Evolutionary conservation across 2,329 filamentous ascomycete genomes (phyloP).

Genomic region (Talaromyces sp.): DNA sequence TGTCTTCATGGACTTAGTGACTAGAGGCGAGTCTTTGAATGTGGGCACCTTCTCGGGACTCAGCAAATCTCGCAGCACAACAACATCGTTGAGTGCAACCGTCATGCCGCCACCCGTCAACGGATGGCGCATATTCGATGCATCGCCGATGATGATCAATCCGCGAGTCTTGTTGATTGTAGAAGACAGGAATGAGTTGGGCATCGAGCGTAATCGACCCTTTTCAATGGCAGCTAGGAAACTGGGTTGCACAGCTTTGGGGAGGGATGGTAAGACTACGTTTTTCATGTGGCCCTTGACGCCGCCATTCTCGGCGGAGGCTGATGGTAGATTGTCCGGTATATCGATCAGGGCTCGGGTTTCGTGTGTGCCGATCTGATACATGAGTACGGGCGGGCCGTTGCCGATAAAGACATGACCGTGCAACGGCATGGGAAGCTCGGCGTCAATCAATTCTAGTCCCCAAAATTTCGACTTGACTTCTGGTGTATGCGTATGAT

Average conservation of each 20-base stretch:
- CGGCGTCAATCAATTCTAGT: conserved; percentile 83
- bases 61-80: conserved; percentile 71
- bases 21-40: conserved; percentile 62
- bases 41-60: conserved; percentile 64
- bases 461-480: conserved; percentile 88
- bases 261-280: conserved; percentile 73
- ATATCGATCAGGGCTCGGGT: conserved; percentile 88
- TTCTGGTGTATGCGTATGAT: conserved; percentile 63
- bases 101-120: conserved; percentile 98
- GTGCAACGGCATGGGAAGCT: conserved; percentile 68
- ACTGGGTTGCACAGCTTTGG: conserved; percentile 64
- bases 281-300: conserved; percentile 80
- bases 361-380: conserved; percentile 95
- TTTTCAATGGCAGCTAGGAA: conserved; percentile 73
- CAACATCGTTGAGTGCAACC: conserved; percentile 88
- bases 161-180: conserved; percentile 67
- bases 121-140: conserved; percentile 99
- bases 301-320: conserved; percentile 70
- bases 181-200: conserved; percentile 88
- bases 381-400: conserved; percentile 76
- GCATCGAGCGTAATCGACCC: conserved; percentile 83
- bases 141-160: conserved; percentile 81
- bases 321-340: conserved; percentile 70
- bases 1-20: conserved; percentile 63
- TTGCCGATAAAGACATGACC: conserved; percentile 86